These are phyloP conservation scores for Scleroderma bovista DNA, from an alignment of 768 basidiomycete species.

Conservation along the genomic window DNA sequence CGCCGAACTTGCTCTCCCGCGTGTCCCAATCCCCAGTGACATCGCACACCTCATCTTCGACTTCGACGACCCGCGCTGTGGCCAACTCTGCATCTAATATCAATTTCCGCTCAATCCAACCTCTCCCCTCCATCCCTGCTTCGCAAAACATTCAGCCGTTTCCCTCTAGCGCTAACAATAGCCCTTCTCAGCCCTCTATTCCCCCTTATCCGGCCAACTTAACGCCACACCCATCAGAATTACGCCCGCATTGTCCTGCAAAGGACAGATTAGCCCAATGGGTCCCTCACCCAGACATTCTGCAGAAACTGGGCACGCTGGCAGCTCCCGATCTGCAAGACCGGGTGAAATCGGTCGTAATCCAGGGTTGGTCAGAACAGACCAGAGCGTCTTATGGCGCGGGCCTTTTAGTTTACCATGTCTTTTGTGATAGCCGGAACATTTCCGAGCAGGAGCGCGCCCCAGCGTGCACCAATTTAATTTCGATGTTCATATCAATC, in stretches of 20 bases:
- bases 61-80: conserved; percentile 8
- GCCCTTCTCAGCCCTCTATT: too few relatives aligned
- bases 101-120: neutral
- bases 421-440: conserved; percentile 33
- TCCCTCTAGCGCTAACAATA: too few relatives aligned
- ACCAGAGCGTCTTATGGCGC: conserved; percentile 34
- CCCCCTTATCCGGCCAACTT: conserved; percentile 8
- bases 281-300: conserved; percentile 1
- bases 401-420: conserved; percentile 35
- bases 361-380: conserved; percentile 19
- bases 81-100: neutral
- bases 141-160: neutral
- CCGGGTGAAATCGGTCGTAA: neutral
- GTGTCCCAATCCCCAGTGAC: conserved; percentile 27
- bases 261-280: conserved; percentile 21
- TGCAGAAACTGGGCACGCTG: neutral
- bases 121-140: neutral
- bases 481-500: neutral
- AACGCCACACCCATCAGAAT: conserved; percentile 8
- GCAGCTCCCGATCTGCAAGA: neutral
- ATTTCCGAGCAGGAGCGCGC: conserved; percentile 9
- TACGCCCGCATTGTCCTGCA: conserved; percentile 25
- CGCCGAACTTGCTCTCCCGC: conserved; percentile 25
- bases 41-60: neutral
- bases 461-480: neutral